These are phyloP conservation scores for Ogataea methanolica DNA, from an alignment of 805 yeast genomes.

Conservation along the genomic window DNA sequence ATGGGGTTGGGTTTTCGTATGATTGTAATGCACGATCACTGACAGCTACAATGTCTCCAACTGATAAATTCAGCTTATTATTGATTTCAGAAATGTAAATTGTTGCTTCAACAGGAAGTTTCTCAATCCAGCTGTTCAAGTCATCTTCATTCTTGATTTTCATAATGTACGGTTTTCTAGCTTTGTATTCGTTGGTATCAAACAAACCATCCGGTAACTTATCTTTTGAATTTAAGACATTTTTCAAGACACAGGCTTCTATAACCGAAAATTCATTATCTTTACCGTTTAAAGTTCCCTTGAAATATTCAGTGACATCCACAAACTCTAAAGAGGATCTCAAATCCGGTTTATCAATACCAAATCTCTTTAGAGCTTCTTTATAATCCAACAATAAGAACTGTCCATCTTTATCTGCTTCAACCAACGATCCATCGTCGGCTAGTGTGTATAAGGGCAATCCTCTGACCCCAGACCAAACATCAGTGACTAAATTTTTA, in stretches of 20 bases:
- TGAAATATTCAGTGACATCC: conserved; percentile 40
- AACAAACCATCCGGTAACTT: conserved; percentile 33
- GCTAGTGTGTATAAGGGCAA: conserved; percentile 36
- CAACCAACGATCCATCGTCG: conserved; percentile 29
- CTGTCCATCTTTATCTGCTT: conserved; percentile 17
- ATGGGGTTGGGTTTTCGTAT: conserved; percentile 93
- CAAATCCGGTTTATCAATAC: conserved; percentile 93
- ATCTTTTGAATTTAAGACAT: conserved; percentile 34
- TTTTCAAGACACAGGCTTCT: conserved; percentile 65
- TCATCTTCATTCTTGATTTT: conserved; percentile 43
- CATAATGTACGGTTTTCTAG: conserved; percentile 54
- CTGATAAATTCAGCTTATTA: conserved; percentile 35
- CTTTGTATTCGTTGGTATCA: conserved; percentile 42
- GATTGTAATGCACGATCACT: conserved; percentile 66
- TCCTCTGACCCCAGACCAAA: conserved; percentile 50
- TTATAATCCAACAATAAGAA: conserved; percentile 53
- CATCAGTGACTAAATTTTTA: conserved; percentile 46
- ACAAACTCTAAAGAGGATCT: conserved; percentile 53
- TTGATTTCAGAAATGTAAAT: conserved; percentile 20
- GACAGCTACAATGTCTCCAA: conserved; percentile 75
- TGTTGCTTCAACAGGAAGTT: conserved; percentile 13
- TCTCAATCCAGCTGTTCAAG: conserved; percentile 39
- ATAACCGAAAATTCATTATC: conserved; percentile 53
- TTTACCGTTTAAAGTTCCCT: conserved; percentile 27
- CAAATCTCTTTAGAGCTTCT: conserved; percentile 69